These are phyloP conservation scores for Puya raimondii DNA, from an alignment of 176 grass and related monocot genomes.

Conservation along the genomic window DNA sequence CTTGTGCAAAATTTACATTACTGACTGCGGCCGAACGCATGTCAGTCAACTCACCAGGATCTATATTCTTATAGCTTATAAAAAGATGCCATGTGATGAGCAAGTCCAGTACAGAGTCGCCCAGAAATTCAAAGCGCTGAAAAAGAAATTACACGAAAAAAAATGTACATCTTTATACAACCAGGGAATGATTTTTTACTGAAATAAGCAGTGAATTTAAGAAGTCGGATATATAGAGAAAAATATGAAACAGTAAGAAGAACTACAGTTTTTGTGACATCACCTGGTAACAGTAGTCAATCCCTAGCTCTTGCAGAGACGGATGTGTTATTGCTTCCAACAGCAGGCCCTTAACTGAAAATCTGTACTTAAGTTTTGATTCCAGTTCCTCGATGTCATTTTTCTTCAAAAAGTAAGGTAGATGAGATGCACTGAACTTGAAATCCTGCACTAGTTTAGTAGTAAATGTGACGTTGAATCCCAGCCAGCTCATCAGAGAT, in stretches of 20 bases:
- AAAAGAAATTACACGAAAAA: background rate
- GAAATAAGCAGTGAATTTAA: background rate
- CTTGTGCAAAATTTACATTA: constrained; percentile 13
- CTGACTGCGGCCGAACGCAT: constrained; percentile 3
- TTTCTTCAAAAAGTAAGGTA: background rate
- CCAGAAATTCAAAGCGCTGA: constrained; percentile 7
- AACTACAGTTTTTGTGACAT: background rate
- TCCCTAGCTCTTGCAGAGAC: background rate
- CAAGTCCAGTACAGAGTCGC: constrained; percentile 7
- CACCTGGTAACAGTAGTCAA: constrained; percentile 7
- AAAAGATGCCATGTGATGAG: constrained; percentile 9
- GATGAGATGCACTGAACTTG: constrained; percentile 20
- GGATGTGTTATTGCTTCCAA: constrained; percentile 11
- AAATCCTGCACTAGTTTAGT: constrained; percentile 34
- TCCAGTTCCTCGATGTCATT: constrained; percentile 2
- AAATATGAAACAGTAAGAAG: background rate
- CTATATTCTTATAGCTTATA: background rate
- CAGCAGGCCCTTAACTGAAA: background rate
- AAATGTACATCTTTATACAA: background rate
- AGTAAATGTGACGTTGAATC: constrained; percentile 41
- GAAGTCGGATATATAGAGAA: background rate
- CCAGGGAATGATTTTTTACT: background rate
- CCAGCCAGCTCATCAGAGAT: constrained; percentile 2
- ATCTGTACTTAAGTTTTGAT: constrained; percentile 5
- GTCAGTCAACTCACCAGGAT: constrained; percentile 8